These are phyloP conservation scores for Fagus crenata DNA, from an alignment of 306 rosid genomes.

Conservation along the genomic window DNA sequence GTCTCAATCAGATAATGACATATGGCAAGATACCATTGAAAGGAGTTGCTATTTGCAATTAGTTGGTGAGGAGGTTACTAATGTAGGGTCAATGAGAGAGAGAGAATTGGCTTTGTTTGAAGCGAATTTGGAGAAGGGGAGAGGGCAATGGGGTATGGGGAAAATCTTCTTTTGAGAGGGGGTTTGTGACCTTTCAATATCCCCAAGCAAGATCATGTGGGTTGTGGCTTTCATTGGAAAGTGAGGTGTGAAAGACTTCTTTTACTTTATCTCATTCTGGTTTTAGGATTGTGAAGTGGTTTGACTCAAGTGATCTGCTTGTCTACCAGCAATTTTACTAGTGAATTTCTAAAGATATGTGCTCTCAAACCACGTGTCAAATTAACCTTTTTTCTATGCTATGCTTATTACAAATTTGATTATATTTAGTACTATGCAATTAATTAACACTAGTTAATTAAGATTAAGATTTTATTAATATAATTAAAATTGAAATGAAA, in stretches of 20 bases:
- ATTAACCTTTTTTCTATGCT: too few species aligned
- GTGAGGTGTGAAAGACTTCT: slow-evolving; percentile 41
- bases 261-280: slow-evolving; percentile 32
- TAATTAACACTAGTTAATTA: too few species aligned
- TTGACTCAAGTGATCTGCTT: slow-evolving; percentile 40
- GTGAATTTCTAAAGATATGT: slow-evolving; percentile 3
- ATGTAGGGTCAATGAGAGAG: slow-evolving; percentile 34
- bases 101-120: slow-evolving; percentile 22
- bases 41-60: not conserved
- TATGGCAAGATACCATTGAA: not conserved
- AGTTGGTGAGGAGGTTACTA: slow-evolving; percentile 38
- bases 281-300: slow-evolving; percentile 34
- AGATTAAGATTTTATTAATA: too few species aligned
- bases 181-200: slow-evolving; percentile 57
- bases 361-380: too few species aligned
- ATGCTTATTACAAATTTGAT: too few species aligned
- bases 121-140: slow-evolving; percentile 24
- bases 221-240: slow-evolving; percentile 64
- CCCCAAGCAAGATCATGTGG: slow-evolving; percentile 76
- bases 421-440: too few species aligned
- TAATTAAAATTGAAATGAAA: too few species aligned
- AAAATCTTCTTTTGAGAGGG: slow-evolving; percentile 43
- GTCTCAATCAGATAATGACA: slow-evolving; percentile 19
- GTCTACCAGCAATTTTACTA: slow-evolving; percentile 32
- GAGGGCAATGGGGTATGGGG: slow-evolving; percentile 11